phyloP scores from a whole-genome alignment of 768 basidiomycete genomes.

The Tricholoma bakamatsutake region DNA sequence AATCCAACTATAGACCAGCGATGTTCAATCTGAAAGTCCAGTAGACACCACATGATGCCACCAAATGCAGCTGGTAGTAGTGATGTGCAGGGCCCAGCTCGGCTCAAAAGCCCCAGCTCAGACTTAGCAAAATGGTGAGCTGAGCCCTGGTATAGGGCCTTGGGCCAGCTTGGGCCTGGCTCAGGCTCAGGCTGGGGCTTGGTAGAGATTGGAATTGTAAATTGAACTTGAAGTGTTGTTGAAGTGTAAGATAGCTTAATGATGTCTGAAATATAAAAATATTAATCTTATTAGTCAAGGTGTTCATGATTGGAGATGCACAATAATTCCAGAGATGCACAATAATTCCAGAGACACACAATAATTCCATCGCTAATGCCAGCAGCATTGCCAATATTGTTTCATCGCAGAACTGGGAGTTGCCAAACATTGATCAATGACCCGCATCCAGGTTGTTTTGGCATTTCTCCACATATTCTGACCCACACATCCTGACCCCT shows the following conservation, averaged over 20 bases:
- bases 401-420: not conserved
- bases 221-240: not conserved
- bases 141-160: not conserved
- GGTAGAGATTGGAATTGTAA: not conserved
- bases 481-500: not conserved
- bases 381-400: not conserved
- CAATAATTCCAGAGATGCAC: no score
- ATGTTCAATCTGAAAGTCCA: slow-evolving; percentile 74
- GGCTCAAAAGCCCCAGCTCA: not conserved
- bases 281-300: not conserved
- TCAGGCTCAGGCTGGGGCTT: no score
- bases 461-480: not conserved
- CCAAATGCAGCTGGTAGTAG: slow-evolving; percentile 79
- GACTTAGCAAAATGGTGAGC: not conserved
- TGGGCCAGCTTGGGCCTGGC: no score
- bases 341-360: not conserved
- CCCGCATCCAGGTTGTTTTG: not conserved
- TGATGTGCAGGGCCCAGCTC: no score
- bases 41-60: slow-evolving; percentile 76
- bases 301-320: not conserved
- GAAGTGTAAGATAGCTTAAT: not conserved
- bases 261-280: not conserved
- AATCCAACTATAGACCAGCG: slow-evolving; percentile 90
- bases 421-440: no score
- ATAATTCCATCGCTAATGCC: not conserved